phyloP scores from a whole-genome alignment of 352 stramenopile species.

The Phytopythium chamaehyphon region DNA sequence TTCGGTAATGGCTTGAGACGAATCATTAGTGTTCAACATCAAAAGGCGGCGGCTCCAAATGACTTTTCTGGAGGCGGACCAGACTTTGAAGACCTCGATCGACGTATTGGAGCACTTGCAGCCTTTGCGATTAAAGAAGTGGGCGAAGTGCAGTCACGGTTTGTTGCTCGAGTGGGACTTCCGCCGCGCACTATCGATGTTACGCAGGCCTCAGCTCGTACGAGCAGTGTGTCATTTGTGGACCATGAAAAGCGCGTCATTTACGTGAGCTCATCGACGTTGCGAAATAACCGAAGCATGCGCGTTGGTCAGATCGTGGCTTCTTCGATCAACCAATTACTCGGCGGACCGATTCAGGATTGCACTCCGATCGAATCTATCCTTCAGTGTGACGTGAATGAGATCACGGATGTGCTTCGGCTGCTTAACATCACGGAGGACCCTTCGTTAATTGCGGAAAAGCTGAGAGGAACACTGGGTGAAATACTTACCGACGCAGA shows the following conservation, averaged over 20 bases:
- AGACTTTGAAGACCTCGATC: slow-evolving; percentile 67
- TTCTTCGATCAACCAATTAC: slow-evolving; percentile 61
- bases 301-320: slow-evolving; percentile 57
- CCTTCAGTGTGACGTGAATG: slow-evolving; percentile 41
- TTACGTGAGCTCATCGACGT: slow-evolving; percentile 23
- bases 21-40: slow-evolving; percentile 63
- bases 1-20: slow-evolving; percentile 58
- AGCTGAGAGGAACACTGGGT: slow-evolving; percentile 53
- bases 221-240: slow-evolving; percentile 59
- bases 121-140: slow-evolving; percentile 50
- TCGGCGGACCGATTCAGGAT: slow-evolving; percentile 59
- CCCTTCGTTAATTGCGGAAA: slow-evolving; percentile 53
- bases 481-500: slow-evolving; percentile 51
- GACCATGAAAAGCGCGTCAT: slow-evolving; percentile 33
- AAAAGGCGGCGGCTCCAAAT: slow-evolving; percentile 38
- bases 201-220: slow-evolving; percentile 40
- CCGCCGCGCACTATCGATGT: slow-evolving; percentile 50
- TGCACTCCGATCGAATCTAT: slow-evolving; percentile 62
- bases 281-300: slow-evolving; percentile 18
- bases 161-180: slow-evolving; percentile 56
- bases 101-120: slow-evolving; percentile 41
- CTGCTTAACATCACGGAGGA: slow-evolving; percentile 71
- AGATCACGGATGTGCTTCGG: slow-evolving; percentile 44
- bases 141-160: slow-evolving; percentile 45
- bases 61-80: slow-evolving; percentile 38